phyloP scores from a whole-genome alignment of 78 protist species.

The Bodo saltans region DNA sequence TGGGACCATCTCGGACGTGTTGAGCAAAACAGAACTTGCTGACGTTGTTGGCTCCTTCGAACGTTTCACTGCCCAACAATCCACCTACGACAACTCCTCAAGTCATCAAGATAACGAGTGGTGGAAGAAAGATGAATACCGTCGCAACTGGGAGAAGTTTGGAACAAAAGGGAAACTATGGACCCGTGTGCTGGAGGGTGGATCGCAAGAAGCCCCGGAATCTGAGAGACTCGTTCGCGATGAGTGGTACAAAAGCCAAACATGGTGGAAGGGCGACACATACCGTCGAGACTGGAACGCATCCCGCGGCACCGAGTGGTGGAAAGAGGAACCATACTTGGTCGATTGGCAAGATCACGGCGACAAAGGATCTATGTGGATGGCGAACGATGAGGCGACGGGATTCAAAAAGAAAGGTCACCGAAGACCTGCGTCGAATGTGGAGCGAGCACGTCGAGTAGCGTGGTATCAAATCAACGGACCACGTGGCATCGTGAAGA shows the following conservation, averaged over 20 bases:
- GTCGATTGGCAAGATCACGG: slow-evolving; percentile 23
- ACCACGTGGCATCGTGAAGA: slow-evolving; percentile 19
- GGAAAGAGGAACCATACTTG: slow-evolving; percentile 34
- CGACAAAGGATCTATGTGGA: slow-evolving; percentile 4
- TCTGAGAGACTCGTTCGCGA: slow-evolving; percentile 2
- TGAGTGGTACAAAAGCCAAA: not conserved
- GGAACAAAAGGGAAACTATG: slow-evolving; percentile 13
- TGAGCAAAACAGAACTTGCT: not conserved
- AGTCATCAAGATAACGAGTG: slow-evolving; percentile 19
- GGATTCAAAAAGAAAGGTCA: slow-evolving; percentile 14
- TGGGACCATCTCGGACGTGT: not conserved
- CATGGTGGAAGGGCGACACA: slow-evolving; percentile 34
- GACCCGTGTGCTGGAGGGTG: slow-evolving; percentile 27
- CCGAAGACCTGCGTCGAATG: not conserved
- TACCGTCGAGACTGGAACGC: slow-evolving; percentile 28
- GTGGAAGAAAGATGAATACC: slow-evolving; percentile 20
- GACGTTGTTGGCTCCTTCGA: slow-evolving; percentile 4
- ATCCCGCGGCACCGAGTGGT: slow-evolving; percentile 21
- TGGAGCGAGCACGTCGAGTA: not conserved
- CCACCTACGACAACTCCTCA: not conserved
- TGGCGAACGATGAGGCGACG: slow-evolving; percentile 20
- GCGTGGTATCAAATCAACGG: slow-evolving; percentile 28
- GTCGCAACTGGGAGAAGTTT: slow-evolving; percentile 19
- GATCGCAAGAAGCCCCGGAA: not conserved
- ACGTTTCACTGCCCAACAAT: not conserved